Evolutionary conservation across 2,329 filamentous ascomycete genomes (phyloP), one percentile per base, ranked within the genome.

Genomic region (Microcyclosporella mali): DNA sequence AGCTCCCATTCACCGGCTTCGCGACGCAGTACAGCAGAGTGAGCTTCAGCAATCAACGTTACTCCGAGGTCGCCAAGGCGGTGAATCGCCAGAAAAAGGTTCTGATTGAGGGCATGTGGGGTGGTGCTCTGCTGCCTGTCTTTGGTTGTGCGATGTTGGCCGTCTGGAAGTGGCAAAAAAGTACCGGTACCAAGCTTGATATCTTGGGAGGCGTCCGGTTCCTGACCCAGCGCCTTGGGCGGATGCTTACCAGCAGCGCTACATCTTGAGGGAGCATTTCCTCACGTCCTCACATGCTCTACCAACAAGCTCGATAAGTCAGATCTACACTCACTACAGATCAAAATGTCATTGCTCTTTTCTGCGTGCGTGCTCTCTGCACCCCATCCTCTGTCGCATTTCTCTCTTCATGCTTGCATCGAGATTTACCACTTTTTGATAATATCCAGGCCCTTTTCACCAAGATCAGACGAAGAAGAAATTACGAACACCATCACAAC

Each of bases 21-120:
- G 81, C 84, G 60, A 98, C 92, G 2, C 88, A 95, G 67, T 98
- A 98, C 62, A 81, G 85, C 1, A 77, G 90, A 15, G 83, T 98
- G 7, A 95, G 88, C 54, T 98, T 98, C 63, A 87, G 87, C 46
- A 95, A 95, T 58, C 84, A 94, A 67, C 72, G 85, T 15, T 98
- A 98, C 65, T 86, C 85, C 0, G 83, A 94, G 47, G 85, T 97
- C 3, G 75, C 88, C 27, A 71, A 69, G 30, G 78, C 76, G 52
- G 87, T 84, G 43, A 76, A 83, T 42, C 67, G 76, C 41, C 88
- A 95, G 63, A 81, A 83, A 2, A 70, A 68, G 36, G 46, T 66
- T 9, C 41, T 69, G 47, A 27, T 59, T 4, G 41, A 54, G 17
- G 56, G 55, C 4, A 56, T 65, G 49, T 64, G 84, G 4, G 66